These are phyloP conservation scores for Sporothrix mexicana DNA, from an alignment of 2,329 filamentous ascomycete species.

Conservation along the genomic window DNA sequence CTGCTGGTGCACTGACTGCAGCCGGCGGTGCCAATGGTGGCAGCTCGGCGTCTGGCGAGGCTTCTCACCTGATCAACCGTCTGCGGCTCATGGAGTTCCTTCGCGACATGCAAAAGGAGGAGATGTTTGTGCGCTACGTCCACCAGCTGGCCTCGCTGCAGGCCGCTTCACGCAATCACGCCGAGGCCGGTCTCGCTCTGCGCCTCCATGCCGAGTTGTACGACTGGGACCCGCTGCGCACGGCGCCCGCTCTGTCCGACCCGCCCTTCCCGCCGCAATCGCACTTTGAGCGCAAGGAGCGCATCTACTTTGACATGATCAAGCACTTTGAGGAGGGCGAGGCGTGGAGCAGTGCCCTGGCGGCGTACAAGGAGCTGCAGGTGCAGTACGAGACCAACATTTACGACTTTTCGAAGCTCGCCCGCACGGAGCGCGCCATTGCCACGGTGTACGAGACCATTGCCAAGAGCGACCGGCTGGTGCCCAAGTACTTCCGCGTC, in stretches of 20 bases:
- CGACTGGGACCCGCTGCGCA: slow-evolving; percentile 79
- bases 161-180: slow-evolving; percentile 74
- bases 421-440: slow-evolving; percentile 86
- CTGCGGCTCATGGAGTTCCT: slow-evolving; percentile 94
- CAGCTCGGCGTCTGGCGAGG: slow-evolving; percentile 60
- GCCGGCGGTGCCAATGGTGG: slow-evolving; percentile 2
- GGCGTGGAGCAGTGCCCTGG: slow-evolving; percentile 87
- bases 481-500: slow-evolving; percentile 90
- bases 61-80: slow-evolving; percentile 84
- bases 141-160: slow-evolving; percentile 87
- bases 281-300: slow-evolving; percentile 90
- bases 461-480: slow-evolving; percentile 76
- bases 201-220: slow-evolving; percentile 92
- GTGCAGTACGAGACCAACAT: slow-evolving; percentile 87
- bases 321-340: slow-evolving; percentile 93
- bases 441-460: slow-evolving; percentile 91
- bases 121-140: slow-evolving; percentile 95
- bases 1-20: background rate
- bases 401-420: slow-evolving; percentile 91
- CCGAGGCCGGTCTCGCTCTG: slow-evolving; percentile 87
- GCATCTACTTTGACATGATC: slow-evolving; percentile 92
- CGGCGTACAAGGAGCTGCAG: slow-evolving; percentile 88
- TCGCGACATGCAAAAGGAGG: slow-evolving; percentile 94
- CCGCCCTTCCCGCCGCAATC: slow-evolving; percentile 82
- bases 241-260: slow-evolving; percentile 70